phyloP scores from a whole-genome alignment of 257 asterid species.

The Solanum commersonii region DNA sequence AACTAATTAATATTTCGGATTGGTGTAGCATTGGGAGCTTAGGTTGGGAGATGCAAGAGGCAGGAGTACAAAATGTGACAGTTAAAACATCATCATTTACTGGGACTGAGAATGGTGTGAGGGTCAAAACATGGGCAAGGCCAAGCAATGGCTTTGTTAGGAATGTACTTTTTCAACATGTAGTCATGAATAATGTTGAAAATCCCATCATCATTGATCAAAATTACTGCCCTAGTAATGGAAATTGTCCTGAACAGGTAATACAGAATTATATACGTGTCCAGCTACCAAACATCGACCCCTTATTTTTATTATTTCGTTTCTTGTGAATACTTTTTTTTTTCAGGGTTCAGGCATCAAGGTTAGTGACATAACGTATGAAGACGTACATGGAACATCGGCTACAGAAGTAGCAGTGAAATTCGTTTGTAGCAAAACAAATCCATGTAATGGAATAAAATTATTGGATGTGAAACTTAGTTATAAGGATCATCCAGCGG shows the following conservation, averaged over 20 bases:
- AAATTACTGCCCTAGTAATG: slow-evolving; percentile 43
- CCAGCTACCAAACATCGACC: not conserved
- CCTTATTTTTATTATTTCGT: not conserved
- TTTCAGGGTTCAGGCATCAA: slow-evolving; percentile 49
- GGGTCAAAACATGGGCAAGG: slow-evolving; percentile 57
- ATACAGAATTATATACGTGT: too few species aligned
- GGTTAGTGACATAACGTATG: slow-evolving; percentile 38
- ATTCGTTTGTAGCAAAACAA: slow-evolving; percentile 47
- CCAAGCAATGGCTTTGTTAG: slow-evolving; percentile 52
- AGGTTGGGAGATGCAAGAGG: slow-evolving; percentile 36
- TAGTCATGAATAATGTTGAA: slow-evolving; percentile 38
- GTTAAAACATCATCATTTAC: slow-evolving; percentile 23
- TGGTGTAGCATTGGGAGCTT: slow-evolving; percentile 52
- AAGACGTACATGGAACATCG: slow-evolving; percentile 47
- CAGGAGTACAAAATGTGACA: slow-evolving; percentile 50
- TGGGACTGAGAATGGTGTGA: slow-evolving; percentile 42
- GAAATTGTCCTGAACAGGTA: slow-evolving; percentile 48
- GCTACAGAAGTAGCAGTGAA: slow-evolving; percentile 52
- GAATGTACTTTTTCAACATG: slow-evolving; percentile 37
- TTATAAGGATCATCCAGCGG: slow-evolving; percentile 18
- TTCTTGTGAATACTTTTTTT: not conserved
- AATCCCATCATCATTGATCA: slow-evolving; percentile 68
- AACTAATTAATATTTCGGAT: not conserved
- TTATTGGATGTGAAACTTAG: slow-evolving; percentile 29
- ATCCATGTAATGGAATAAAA: slow-evolving; percentile 39